Base-by-base conservation (phyloP, 176 grass and related monocot genomes). In the Aegilops tauschii region DNA sequence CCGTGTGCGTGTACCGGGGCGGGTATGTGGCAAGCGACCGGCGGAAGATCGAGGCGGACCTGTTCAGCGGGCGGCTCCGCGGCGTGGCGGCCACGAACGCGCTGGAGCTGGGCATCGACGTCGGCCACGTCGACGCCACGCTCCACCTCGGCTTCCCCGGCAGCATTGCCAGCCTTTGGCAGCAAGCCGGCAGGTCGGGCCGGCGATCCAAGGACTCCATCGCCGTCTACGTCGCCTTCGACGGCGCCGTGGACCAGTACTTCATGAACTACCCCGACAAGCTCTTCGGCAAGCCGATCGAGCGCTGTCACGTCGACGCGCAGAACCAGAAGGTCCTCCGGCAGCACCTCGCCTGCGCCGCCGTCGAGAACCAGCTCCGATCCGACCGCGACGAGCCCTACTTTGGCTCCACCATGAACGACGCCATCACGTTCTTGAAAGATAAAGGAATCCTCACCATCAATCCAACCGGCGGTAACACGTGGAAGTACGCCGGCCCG, bases 61-160 rank as follows among this genome's bases (percentile, higher is more conserved):
- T 94, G 0, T 94, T 92, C 36, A 86, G 91, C 16, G 90, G 88
- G 7, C 91, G 59, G 77, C 67, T 97, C 37, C 86, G 77, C 23
- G 95, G 90, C 68, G 92, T 94, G 31, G 90, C 92, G 18, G 92
- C 95, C 5, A 94, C 95, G 27, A 97, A 87, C 71, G 92, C 90
- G 31, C 88, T 94, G 21, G 90, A 97, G 76, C 86, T 97, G 45
- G 95, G 92, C 28, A 94, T 94, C 47, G 95, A 97, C 42, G 84
- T 94, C 30, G 95, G 95, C 20, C 81, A 92, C 79, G 83, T 97
- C 17, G 92, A 97, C 70, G 92, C 84, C 8, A 97, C 95, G 12
- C 71, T 94, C 68, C 95, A 97, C 82, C 92, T 97, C 8, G 95
- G 95, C 9, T 94, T 94, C 69, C 92, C 92, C 16, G 88, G 95